Evolutionary conservation across 1,284 basidiomycete species (phyloP).

Genomic region (Trametes hirsuta): DNA sequence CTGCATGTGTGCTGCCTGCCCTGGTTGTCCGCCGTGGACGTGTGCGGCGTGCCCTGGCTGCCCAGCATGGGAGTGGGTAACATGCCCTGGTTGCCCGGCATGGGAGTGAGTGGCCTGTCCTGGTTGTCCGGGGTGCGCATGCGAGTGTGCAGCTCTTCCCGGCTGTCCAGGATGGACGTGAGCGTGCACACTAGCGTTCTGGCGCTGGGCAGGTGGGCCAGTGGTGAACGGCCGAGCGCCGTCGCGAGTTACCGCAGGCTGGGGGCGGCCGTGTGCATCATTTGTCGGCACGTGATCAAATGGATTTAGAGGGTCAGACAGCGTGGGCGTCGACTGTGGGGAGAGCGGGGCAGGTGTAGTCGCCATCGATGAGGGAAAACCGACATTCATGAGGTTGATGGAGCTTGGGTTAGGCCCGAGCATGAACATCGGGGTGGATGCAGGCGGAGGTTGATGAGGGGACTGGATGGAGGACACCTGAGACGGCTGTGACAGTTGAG

Average conservation of each 20-base stretch:
- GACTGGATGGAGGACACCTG: conserved; percentile 23
- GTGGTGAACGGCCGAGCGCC: conserved; percentile 10
- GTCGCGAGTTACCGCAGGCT: conserved; percentile 14
- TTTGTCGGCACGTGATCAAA: conserved; percentile 26
- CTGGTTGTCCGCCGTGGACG: conserved; percentile 1
- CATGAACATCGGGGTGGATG: conserved; percentile 17
- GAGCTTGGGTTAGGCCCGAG: conserved; percentile 28
- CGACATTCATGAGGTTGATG: conserved; percentile 32
- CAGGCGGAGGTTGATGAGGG: conserved; percentile 22
- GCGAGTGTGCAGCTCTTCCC: conserved; percentile 1
- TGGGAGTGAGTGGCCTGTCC: conserved; percentile 12
- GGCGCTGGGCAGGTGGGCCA: neutral
- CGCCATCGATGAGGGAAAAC: conserved; percentile 34
- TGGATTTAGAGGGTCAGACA: conserved; percentile 24
- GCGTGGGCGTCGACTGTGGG: conserved; percentile 19
- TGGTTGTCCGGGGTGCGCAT: conserved; percentile 17
- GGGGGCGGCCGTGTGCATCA: conserved; percentile 10
- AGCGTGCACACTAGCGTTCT: conserved; percentile 1
- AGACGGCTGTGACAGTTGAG: conserved; percentile 24
- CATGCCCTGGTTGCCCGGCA: neutral
- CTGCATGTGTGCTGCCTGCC: conserved; percentile 10
- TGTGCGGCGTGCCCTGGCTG: too few relatives aligned
- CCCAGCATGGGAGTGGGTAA: neutral
- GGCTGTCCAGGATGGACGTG: conserved; percentile 19
- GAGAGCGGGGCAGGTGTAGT: conserved; percentile 28